These are phyloP conservation scores for Aspergillus tubingensis DNA, from an alignment of 2,329 filamentous ascomycete species.

Conservation along the genomic window DNA sequence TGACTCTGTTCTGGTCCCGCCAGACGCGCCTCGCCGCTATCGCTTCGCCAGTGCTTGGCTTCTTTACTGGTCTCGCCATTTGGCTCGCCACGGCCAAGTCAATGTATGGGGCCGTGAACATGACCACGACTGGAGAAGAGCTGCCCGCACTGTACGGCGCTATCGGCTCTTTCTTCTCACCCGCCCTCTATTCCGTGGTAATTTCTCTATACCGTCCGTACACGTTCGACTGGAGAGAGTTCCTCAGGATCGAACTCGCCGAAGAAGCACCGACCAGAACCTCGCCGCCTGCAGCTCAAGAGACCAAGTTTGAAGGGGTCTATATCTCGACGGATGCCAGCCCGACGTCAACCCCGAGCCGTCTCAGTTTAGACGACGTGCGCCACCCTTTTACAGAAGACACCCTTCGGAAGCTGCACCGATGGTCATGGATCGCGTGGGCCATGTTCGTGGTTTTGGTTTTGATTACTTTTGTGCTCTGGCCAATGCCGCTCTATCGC, in stretches of 20 bases:
- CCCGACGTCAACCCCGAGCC: background rate
- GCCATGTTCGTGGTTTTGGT: slow-evolving; percentile 46
- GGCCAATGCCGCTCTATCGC: slow-evolving; percentile 55
- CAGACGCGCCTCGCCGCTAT: slow-evolving; percentile 51
- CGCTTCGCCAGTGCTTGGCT: slow-evolving; percentile 40
- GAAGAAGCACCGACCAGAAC: slow-evolving; percentile 33
- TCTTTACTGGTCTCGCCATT: slow-evolving; percentile 46
- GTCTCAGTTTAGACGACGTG: slow-evolving; percentile 42
- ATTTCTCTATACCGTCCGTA: slow-evolving; percentile 46
- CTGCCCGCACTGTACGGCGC: slow-evolving; percentile 50
- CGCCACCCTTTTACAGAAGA: slow-evolving; percentile 46
- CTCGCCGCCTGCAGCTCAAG: background rate
- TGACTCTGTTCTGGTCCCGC: slow-evolving; percentile 49
- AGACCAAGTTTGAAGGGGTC: background rate
- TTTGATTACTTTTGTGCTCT: slow-evolving; percentile 49
- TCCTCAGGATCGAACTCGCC: slow-evolving; percentile 50
- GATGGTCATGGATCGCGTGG: slow-evolving; percentile 46
- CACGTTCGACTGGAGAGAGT: slow-evolving; percentile 49
- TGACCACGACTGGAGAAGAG: slow-evolving; percentile 43
- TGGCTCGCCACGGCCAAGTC: slow-evolving; percentile 48
- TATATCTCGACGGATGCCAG: background rate
- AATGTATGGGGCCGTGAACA: slow-evolving; percentile 44
- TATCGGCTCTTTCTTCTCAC: slow-evolving; percentile 50
- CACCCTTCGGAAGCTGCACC: slow-evolving; percentile 37
- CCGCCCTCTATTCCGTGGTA: slow-evolving; percentile 49